A percentile compares a stretch with the other conserved stretches of the same genome.
Conservation (phyloP, 2,329 filamentous ascomycete species). For the Penicillium polonicum region DNA sequence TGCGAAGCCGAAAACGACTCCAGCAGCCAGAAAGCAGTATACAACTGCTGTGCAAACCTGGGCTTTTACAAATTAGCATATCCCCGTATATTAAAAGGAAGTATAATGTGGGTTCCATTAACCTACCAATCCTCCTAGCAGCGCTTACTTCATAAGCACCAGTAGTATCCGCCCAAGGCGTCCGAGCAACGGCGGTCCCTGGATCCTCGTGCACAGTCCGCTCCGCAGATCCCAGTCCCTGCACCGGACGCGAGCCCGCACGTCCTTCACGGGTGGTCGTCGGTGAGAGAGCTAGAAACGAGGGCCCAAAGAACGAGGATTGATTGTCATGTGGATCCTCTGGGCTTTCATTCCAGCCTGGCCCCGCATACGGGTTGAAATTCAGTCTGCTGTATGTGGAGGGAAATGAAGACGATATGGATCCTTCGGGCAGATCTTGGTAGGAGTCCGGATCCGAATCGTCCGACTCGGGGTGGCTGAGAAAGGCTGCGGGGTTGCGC, state of each 20-base stretch:
- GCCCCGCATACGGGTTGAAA: conserved; percentile 45
- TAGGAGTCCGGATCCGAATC: conserved; percentile 25
- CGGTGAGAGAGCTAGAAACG: conserved; percentile 19
- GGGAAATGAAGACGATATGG: conserved; percentile 36
- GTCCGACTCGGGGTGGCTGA: conserved; percentile 22
- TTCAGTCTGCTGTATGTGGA: conserved; percentile 40
- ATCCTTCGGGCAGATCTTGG: conserved; percentile 33
- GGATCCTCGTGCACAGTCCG: conserved; percentile 15
- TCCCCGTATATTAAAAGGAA: background rate
- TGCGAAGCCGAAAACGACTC: conserved; percentile 79
- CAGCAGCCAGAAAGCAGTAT: conserved; percentile 75
- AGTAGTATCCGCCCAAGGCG: conserved; percentile 28
- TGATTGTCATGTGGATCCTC: conserved; percentile 33
- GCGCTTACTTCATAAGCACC: conserved; percentile 56
- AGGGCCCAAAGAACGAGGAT: conserved; percentile 20
- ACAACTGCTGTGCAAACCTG: conserved; percentile 69
- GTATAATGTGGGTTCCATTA: background rate
- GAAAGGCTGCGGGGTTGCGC: conserved; percentile 31
- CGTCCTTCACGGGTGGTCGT: conserved; percentile 23
- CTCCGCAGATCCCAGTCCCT: conserved; percentile 9
- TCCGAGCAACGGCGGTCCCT: background rate
- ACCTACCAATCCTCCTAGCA: conserved; percentile 53
- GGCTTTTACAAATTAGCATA: conserved; percentile 44
- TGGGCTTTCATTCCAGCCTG: conserved; percentile 36
- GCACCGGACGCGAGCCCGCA: conserved; percentile 4